Conservation (phyloP, 2,329 filamentous ascomycete genomes). For the Aspergillus piperis region DNA sequence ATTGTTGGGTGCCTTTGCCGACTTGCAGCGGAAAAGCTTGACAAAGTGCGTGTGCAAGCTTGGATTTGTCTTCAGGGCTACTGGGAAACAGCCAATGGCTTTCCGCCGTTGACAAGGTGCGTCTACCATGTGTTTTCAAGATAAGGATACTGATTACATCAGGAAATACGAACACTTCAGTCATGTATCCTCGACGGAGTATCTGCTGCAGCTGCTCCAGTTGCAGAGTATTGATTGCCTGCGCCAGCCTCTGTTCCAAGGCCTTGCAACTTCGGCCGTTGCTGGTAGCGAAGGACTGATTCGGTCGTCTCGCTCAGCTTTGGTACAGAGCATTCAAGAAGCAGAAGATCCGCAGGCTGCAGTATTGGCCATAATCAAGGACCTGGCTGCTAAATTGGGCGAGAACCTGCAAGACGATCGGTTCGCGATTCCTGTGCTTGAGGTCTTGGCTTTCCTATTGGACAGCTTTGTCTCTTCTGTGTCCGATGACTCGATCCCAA, state of each 20-base stretch:
- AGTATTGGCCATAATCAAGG: constrained; percentile 50
- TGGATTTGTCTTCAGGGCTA: constrained; percentile 46
- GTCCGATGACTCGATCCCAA: constrained; percentile 50
- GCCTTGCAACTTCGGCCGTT: constrained; percentile 47
- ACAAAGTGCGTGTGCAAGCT: constrained; percentile 70
- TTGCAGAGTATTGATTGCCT: constrained; percentile 41
- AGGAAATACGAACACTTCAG: constrained; percentile 48
- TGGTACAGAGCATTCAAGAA: constrained; percentile 39
- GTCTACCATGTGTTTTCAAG: neutral
- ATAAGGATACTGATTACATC: constrained; percentile 24
- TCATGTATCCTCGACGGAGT: constrained; percentile 46
- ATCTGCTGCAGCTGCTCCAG: constrained; percentile 45
- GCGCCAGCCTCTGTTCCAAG: constrained; percentile 42
- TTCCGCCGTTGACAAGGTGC: constrained; percentile 46
- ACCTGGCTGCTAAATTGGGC: constrained; percentile 58
- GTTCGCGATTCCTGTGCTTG: constrained; percentile 72
- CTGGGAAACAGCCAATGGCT: constrained; percentile 39
- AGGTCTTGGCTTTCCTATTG: constrained; percentile 75
- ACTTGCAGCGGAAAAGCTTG: constrained; percentile 83
- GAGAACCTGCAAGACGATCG: constrained; percentile 63
- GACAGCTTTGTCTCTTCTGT: constrained; percentile 52
- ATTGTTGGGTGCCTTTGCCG: constrained; percentile 57
- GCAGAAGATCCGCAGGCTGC: constrained; percentile 37
- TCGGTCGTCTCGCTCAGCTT: constrained; percentile 43
- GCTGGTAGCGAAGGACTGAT: constrained; percentile 49